Percentiles rank a stretch among this genome's conserved stretches.
These are phyloP conservation scores for Pichia paraexigua DNA, from an alignment of 805 yeast genomes.

Conservation along the genomic window DNA sequence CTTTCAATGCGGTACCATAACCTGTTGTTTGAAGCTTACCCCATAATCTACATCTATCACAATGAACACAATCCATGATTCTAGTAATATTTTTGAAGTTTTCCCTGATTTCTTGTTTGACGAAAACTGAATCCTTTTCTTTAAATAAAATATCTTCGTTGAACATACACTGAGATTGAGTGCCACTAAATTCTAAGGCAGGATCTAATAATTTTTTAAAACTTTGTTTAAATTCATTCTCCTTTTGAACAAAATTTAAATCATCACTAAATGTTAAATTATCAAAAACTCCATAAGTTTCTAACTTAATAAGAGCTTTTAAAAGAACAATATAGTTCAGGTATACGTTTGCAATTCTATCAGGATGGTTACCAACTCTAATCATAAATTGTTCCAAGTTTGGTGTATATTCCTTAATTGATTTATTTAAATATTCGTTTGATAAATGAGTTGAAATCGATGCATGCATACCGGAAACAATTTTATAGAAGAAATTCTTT, in stretches of 20 bases:
- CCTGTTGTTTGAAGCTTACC: constrained; percentile 97
- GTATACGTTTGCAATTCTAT: constrained; percentile 80
- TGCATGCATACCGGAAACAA: constrained; percentile 91
- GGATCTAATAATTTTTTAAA: constrained; percentile 29
- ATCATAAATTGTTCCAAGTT: constrained; percentile 74
- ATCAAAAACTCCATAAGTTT: constrained; percentile 25
- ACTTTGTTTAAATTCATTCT: constrained; percentile 18
- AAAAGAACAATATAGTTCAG: constrained; percentile 86
- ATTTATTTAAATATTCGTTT: constrained; percentile 64
- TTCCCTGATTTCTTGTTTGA: constrained; percentile 79
- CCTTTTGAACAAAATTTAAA: constrained; percentile 23
- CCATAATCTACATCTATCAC: constrained; percentile 97
- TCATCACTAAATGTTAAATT: constrained; percentile 23
- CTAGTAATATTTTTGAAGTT: constrained; percentile 86
- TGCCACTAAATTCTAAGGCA: constrained; percentile 19
- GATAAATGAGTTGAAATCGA: constrained; percentile 90
- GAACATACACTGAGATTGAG: constrained; percentile 26
- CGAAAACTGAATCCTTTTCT: constrained; percentile 37
- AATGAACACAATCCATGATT: constrained; percentile 97
- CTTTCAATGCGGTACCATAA: constrained; percentile 91
- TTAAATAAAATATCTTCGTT: constrained; percentile 41
- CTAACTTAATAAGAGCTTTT: constrained; percentile 64
- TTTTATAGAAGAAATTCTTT: constrained; percentile 77
- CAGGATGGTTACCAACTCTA: constrained; percentile 85
- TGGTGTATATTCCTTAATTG: constrained; percentile 77